Base-by-base conservation (phyloP, 2,329 filamentous ascomycete genomes). In the Nakataea oryzae region DNA sequence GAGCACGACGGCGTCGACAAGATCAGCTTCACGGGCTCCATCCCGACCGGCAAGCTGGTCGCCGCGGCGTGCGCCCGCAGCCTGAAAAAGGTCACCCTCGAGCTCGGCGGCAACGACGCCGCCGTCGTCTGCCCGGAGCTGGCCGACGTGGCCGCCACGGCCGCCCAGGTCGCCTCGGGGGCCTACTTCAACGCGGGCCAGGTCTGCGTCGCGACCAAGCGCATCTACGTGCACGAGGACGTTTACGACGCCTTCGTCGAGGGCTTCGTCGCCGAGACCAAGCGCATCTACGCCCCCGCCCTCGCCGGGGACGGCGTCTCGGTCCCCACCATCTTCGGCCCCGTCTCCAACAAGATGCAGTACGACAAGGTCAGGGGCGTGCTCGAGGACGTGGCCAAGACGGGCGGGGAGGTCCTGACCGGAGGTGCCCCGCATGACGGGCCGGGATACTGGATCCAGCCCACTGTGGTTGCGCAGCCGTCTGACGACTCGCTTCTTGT, bases 311-410 rank as follows among this genome's bases (percentile, higher is more conserved):
- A 82, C 68, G 72, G 75, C n/a, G 72, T 83, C 34, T 30, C 54
- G n/a, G 30, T 34, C 1, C 82, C 84, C 66, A 71, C 70, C 56
- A 70, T 82, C 54, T 78, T 85, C 62, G 82, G 84, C 0, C 87
- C 87, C 0, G 72, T 89, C 2, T 84, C 86, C 64, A 89, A 89
- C 72, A 73, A 78, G 66, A 81, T 85, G 79, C 87, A 89, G 71
- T 89, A 79, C 68, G 81, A 86, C 58, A 80, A 79, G 28, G 82
- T 86, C 29, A 81, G 80, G 67, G 71, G 75, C 14, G 79, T 86
- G 64, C 78, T 88, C 61, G 76, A 76, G 12, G 81, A 86, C 59
- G 82, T 81, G 63, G 77, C 80, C 67, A 75, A 76, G 64, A 79
- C 81, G 50, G 80, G 81, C 58, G 78, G 81, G 66, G 78, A 79